Evolutionary conservation across 1,284 basidiomycete genomes (phyloP).

Genomic region (Mycosarcoma maydis): DNA sequence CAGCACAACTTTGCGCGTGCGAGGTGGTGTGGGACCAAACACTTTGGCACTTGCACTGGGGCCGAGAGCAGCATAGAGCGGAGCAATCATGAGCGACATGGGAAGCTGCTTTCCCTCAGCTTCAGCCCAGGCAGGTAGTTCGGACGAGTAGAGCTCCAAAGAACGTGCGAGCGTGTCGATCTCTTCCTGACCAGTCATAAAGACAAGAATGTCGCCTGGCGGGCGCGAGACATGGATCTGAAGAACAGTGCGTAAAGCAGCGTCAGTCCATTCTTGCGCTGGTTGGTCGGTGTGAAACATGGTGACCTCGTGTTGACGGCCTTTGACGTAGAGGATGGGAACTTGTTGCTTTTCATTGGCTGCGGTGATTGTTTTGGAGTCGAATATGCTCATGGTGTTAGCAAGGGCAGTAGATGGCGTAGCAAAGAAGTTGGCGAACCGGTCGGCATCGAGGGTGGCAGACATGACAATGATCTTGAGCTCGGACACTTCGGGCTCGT

Average conservation of each 20-base stretch:
- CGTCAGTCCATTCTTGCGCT: slow-evolving; percentile 86
- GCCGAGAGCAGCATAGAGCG: slow-evolving; percentile 65
- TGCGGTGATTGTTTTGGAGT: neutral
- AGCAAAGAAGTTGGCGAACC: slow-evolving; percentile 89
- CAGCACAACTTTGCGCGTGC: slow-evolving; percentile 86
- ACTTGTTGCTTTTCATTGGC: slow-evolving; percentile 68
- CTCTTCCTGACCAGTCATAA: slow-evolving; percentile 96
- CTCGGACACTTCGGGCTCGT: slow-evolving; percentile 60
- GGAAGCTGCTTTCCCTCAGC: slow-evolving; percentile 30
- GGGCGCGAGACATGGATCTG: slow-evolving; percentile 85
- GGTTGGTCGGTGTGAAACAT: slow-evolving; percentile 74
- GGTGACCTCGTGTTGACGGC: slow-evolving; percentile 87
- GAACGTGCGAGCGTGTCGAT: slow-evolving; percentile 79
- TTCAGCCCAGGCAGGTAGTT: slow-evolving; percentile 54
- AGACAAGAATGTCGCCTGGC: slow-evolving; percentile 89
- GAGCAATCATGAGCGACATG: slow-evolving; percentile 54
- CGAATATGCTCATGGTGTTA: neutral
- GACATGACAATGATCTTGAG: slow-evolving; percentile 97
- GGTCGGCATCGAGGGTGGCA: slow-evolving; percentile 93
- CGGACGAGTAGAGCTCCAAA: slow-evolving; percentile 47
- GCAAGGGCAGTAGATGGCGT: slow-evolving; percentile 30
- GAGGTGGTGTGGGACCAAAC: slow-evolving; percentile 71
- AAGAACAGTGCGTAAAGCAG: slow-evolving; percentile 87
- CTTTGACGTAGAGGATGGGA: slow-evolving; percentile 87
- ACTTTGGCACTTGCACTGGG: slow-evolving; percentile 53